phyloP scores from a whole-genome alignment of 768 basidiomycete genomes.

The Agrocybe pediades region DNA sequence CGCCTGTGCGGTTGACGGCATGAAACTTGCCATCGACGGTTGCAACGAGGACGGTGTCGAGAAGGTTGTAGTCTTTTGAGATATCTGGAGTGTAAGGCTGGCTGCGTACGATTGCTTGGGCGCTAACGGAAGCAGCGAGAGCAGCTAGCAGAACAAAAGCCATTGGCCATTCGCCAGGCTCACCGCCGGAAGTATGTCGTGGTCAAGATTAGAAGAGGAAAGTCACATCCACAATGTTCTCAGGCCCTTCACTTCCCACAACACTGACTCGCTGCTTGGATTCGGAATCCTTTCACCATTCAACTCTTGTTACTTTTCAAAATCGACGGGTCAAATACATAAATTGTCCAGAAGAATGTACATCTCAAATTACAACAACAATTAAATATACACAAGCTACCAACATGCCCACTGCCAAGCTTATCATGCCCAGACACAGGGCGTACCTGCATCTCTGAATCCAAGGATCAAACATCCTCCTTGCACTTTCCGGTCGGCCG shows the following conservation, averaged over 20 bases:
- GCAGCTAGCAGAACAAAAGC: constrained; percentile 9
- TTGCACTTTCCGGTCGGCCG: constrained; percentile 44
- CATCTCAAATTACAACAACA: constrained; percentile 25
- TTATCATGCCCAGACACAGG: constrained; percentile 52
- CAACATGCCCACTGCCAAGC: constrained; percentile 41
- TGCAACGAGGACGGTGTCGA: constrained; percentile 87
- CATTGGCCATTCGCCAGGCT: constrained; percentile 8
- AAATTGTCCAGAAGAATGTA: neutral
- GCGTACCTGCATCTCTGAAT: constrained; percentile 59
- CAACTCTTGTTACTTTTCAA: too few species aligned
- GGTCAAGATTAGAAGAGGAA: neutral
- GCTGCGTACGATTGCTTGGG: constrained; percentile 2
- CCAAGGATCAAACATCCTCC: constrained; percentile 60
- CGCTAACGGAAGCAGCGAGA: constrained; percentile 2
- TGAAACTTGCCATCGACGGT: constrained; percentile 96
- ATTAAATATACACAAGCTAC: constrained; percentile 42
- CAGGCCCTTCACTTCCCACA: neutral
- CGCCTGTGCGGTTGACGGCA: constrained; percentile 87
- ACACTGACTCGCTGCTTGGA: too few species aligned
- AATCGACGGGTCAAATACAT: too few species aligned
- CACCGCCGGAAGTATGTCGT: neutral
- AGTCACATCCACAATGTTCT: neutral
- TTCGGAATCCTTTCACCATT: too few species aligned
- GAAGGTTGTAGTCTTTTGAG: constrained; percentile 55
- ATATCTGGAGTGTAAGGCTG: constrained; percentile 14